Evolutionary conservation across 2,329 filamentous ascomycete genomes (phyloP).

Genomic region (Fusarium odoratissimum): DNA sequence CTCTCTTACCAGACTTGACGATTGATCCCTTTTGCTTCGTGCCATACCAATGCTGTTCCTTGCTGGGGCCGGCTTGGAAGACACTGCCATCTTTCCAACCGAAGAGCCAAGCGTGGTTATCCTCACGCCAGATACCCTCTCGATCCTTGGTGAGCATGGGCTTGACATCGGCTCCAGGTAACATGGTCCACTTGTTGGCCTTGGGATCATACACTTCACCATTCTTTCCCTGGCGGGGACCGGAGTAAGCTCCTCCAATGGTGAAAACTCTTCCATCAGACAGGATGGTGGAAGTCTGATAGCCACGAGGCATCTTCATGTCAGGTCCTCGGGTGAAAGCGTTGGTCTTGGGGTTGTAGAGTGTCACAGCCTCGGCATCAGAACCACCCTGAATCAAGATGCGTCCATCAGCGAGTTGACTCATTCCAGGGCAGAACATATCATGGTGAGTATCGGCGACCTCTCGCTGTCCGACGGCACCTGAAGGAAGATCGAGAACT

Average conservation of each 20-base stretch:
- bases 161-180: conserved; percentile 56
- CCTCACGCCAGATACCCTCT: conserved; percentile 61
- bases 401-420: conserved; percentile 58
- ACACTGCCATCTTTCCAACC: conserved; percentile 60
- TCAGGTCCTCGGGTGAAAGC: conserved; percentile 54
- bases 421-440: conserved; percentile 69
- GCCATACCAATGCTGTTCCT: conserved; percentile 67
- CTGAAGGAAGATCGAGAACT: conserved; percentile 11
- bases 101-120: conserved; percentile 51
- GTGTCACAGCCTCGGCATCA: conserved; percentile 60
- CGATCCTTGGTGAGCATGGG: conserved; percentile 63
- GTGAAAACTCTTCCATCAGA: conserved; percentile 67
- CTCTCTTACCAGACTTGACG: conserved; percentile 41
- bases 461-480: conserved; percentile 26
- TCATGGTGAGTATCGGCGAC: conserved; percentile 60
- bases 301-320: conserved; percentile 62
- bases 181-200: conserved; percentile 58
- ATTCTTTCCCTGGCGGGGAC: conserved; percentile 62
- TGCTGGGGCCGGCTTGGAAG: conserved; percentile 67
- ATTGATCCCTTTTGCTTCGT: conserved; percentile 55
- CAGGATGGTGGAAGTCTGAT: conserved; percentile 62
- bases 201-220: conserved; percentile 65
- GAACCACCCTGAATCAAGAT: conserved; percentile 66
- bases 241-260: conserved; percentile 67
- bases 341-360: conserved; percentile 56